Evolutionary conservation across 1,284 basidiomycete species (phyloP).

Genomic region (Leccinum ponderosum): DNA sequence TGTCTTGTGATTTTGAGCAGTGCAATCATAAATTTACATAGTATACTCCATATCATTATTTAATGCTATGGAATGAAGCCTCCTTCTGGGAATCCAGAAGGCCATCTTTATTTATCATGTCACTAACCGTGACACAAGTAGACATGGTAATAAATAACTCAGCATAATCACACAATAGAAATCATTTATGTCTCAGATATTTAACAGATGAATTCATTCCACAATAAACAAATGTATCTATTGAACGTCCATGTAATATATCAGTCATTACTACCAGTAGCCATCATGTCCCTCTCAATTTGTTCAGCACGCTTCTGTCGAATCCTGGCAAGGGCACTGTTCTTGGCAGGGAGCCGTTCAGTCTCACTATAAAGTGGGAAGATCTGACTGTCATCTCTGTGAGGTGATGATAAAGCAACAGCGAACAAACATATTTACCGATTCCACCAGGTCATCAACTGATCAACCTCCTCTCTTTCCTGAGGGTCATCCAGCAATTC

Average conservation of each 20-base stretch:
- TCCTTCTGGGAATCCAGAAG: no score
- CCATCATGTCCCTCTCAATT: neutral
- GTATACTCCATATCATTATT: no score
- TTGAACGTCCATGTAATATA: neutral
- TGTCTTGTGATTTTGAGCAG: no score
- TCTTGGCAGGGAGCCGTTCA: neutral
- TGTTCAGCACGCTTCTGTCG: neutral
- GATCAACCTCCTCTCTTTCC: neutral
- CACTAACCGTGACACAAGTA: no score
- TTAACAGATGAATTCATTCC: no score
- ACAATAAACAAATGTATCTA: no score
- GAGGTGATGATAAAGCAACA: neutral
- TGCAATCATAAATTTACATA: no score
- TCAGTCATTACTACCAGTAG: neutral
- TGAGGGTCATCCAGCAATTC: neutral
- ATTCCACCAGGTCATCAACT: neutral
- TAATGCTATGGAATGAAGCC: no score
- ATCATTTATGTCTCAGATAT: no score
- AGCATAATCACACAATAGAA: no score
- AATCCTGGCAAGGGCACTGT: neutral
- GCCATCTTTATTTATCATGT: no score
- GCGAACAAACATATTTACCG: neutral
- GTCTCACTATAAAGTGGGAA: neutral
- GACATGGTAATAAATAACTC: no score
- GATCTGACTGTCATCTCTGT: neutral